These are phyloP conservation scores for Bryum argenteum DNA, from an alignment of 225 moss, liverwort and hornwort species.

Conservation along the genomic window DNA sequence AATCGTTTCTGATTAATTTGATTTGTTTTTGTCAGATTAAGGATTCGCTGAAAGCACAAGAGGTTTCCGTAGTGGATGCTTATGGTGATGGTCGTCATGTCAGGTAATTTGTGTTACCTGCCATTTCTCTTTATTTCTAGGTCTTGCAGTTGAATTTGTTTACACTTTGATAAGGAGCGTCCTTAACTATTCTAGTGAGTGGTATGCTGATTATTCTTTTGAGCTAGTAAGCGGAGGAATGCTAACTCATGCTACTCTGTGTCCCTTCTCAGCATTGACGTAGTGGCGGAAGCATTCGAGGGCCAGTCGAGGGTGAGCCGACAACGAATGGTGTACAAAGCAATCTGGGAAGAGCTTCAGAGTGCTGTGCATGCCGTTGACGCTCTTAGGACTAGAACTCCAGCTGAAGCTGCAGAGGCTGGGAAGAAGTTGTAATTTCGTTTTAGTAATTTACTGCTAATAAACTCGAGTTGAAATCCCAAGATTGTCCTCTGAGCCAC, in stretches of 20 bases:
- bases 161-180: neutral
- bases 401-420: conserved; percentile 63
- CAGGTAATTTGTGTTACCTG: conserved; percentile 67
- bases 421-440: conserved; percentile 45
- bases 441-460: conserved; percentile 13
- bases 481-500: neutral
- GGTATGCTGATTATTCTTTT: neutral
- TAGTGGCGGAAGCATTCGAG: conserved; percentile 86
- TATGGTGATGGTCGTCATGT: conserved; percentile 97
- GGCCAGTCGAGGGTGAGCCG: conserved; percentile 84
- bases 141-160: neutral
- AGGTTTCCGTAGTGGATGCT: conserved; percentile 83
- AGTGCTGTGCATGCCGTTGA: conserved; percentile 90
- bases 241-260: neutral
- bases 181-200: no score
- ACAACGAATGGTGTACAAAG: conserved; percentile 95
- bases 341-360: conserved; percentile 96
- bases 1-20: neutral
- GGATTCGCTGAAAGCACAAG: conserved; percentile 73
- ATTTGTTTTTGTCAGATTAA: conserved; percentile 59
- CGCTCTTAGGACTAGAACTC: conserved; percentile 79
- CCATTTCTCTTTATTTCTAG: neutral
- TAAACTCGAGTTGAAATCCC: conserved; percentile 13
- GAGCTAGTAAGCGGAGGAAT: neutral
- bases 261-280: conserved; percentile 67